Evolutionary conservation across 352 stramenopile genomes (phyloP).

Genomic region (Globisporangium spiculum): DNA sequence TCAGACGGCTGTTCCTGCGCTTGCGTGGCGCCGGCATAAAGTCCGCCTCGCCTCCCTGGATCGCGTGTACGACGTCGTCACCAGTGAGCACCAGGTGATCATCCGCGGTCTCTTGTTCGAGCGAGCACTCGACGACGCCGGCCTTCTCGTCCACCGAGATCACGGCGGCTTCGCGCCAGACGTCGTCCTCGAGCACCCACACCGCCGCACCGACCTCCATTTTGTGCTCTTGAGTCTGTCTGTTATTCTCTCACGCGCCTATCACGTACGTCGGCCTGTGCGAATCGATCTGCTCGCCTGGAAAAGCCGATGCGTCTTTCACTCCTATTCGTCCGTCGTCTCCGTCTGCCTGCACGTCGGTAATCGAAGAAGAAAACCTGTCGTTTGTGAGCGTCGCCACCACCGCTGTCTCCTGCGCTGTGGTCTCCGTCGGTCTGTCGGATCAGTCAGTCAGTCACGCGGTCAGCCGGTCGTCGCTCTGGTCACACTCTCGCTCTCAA

Average conservation of each 20-base stretch:
- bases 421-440: not conserved
- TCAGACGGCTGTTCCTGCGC: slow-evolving; percentile 38
- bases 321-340: not conserved
- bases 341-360: not conserved
- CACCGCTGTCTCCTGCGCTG: not conserved
- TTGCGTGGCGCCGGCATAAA: slow-evolving; percentile 40
- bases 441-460: not conserved
- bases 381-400: not conserved
- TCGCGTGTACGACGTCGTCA: slow-evolving; percentile 22
- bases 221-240: not conserved
- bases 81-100: slow-evolving; percentile 30
- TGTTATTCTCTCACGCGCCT: not conserved
- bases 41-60: slow-evolving; percentile 30
- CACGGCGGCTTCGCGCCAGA: slow-evolving; percentile 77
- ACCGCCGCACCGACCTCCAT: slow-evolving; percentile 78
- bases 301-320: not conserved
- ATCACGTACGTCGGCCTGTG: not conserved
- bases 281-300: not conserved
- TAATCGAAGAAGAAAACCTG: not conserved
- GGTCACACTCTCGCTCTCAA: not conserved
- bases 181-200: slow-evolving; percentile 68
- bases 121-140: slow-evolving; percentile 47
- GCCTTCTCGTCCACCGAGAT: slow-evolving; percentile 35
- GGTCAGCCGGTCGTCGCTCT: not conserved
- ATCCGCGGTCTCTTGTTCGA: slow-evolving; percentile 44